These are phyloP conservation scores for Penicillium herquei DNA, from an alignment of 495 filamentous ascomycete genomes.

Conservation along the genomic window DNA sequence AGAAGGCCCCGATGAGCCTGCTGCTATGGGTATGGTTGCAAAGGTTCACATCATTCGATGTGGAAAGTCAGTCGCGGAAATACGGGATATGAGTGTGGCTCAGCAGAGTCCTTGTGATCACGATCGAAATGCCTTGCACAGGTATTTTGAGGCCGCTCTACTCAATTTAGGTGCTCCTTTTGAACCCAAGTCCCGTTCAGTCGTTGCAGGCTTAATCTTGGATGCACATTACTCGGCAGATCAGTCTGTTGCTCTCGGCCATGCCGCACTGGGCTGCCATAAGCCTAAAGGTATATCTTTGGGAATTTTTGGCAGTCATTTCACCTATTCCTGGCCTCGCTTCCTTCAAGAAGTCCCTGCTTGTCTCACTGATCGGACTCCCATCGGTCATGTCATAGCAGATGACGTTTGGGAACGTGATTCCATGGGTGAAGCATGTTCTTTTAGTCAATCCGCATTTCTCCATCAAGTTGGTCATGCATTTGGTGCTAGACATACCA, in stretches of 20 bases:
- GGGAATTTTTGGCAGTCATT: constrained; percentile 48
- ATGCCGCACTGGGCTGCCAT: constrained; percentile 44
- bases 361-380: constrained; percentile 31
- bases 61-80: constrained; percentile 39
- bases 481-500: constrained; percentile 35
- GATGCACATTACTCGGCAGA: constrained; percentile 38
- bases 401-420: constrained; percentile 41
- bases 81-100: constrained; percentile 30
- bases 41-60: constrained; percentile 47
- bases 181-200: constrained; percentile 28
- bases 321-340: constrained; percentile 47
- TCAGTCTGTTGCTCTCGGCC: constrained; percentile 34
- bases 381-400: constrained; percentile 30
- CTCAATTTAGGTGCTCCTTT: constrained; percentile 35
- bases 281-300: constrained; percentile 39
- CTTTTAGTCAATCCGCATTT: constrained; percentile 41
- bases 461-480: constrained; percentile 43
- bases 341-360: constrained; percentile 43
- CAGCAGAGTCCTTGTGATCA: constrained; percentile 32
- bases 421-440: constrained; percentile 37
- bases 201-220: constrained; percentile 46
- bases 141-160: constrained; percentile 41
- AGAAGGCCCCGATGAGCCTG: constrained; percentile 7
- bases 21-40: constrained; percentile 33
- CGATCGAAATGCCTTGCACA: constrained; percentile 32